Conservation (phyloP, 2,329 filamentous ascomycete species). For the Xylariaceae sp. region DNA sequence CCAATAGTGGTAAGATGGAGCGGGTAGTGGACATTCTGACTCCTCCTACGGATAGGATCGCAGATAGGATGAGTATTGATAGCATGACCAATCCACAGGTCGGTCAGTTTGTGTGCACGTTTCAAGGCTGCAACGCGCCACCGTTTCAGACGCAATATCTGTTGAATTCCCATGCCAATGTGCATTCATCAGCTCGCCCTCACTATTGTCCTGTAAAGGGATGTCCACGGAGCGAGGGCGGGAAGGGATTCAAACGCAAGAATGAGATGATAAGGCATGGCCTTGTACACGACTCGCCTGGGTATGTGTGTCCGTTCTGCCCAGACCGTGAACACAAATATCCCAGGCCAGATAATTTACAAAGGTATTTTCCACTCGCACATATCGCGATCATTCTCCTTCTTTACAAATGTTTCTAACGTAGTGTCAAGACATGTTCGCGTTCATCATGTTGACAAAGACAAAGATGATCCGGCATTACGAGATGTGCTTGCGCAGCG, state of each 20-base stretch:
- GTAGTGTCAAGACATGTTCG: conserved; percentile 69
- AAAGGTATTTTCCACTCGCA: conserved; percentile 57
- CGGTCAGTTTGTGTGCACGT: conserved; percentile 55
- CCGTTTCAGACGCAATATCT: conserved; percentile 77
- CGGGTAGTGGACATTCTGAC: conserved; percentile 5
- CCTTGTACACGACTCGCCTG: conserved; percentile 88
- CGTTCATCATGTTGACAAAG: conserved; percentile 85
- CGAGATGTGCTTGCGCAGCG: conserved; percentile 82
- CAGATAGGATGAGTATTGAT: conserved; percentile 57
- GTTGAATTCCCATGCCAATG: conserved; percentile 74
- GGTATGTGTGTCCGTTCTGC: conserved; percentile 95
- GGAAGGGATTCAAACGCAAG: conserved; percentile 67
- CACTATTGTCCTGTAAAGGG: conserved; percentile 62
- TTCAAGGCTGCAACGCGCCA: conserved; percentile 61
- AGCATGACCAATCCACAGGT: conserved; percentile 50
- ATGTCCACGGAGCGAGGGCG: conserved; percentile 59
- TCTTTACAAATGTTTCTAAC: conserved; percentile 7
- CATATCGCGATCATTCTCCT: conserved; percentile 3
- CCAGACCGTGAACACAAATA: conserved; percentile 92
- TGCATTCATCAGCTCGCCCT: conserved; percentile 61
- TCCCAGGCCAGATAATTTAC: conserved; percentile 90
- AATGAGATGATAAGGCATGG: conserved; percentile 75
- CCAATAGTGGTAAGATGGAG: conserved; percentile 33
- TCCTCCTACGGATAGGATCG: conserved; percentile 27
- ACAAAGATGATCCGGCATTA: conserved; percentile 78